These are phyloP conservation scores for Penicillium glabrum DNA, from an alignment of 2,329 filamentous ascomycete genomes.

Conservation along the genomic window DNA sequence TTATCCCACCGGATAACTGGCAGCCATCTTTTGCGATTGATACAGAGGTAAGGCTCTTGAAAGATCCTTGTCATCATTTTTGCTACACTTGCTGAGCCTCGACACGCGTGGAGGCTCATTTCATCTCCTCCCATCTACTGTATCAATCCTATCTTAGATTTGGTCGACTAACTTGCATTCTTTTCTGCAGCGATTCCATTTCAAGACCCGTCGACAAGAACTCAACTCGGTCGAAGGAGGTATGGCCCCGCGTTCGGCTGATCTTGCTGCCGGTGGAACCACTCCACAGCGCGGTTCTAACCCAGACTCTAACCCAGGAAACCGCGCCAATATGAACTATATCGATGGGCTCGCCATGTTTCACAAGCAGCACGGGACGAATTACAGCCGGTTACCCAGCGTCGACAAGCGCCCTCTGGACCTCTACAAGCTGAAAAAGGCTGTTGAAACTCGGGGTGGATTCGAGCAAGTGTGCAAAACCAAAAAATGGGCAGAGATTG, in stretches of 20 bases:
- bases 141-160: background rate
- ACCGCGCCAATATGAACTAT: constrained; percentile 92
- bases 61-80: background rate
- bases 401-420: constrained; percentile 97
- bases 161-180: background rate
- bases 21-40: constrained; percentile 95
- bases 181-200: constrained; percentile 78
- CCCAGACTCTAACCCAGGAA: constrained; percentile 59
- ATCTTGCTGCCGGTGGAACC: constrained; percentile 28
- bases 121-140: background rate
- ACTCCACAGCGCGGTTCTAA: constrained; percentile 39
- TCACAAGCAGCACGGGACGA: constrained; percentile 94
- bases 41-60: constrained; percentile 70
- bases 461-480: constrained; percentile 96
- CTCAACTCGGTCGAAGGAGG: constrained; percentile 98
- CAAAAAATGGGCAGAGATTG: constrained; percentile 99
- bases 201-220: constrained; percentile 92
- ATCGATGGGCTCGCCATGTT: constrained; percentile 93
- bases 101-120: background rate
- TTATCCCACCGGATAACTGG: constrained; percentile 91
- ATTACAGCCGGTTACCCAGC: constrained; percentile 88
- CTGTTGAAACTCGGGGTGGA: constrained; percentile 88
- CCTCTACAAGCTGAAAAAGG: constrained; percentile 93
- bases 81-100: background rate
- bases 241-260: constrained; percentile 47